Conservation (phyloP, 192 early-diverging fungal species). For the Umbelopsis vinacea region DNA sequence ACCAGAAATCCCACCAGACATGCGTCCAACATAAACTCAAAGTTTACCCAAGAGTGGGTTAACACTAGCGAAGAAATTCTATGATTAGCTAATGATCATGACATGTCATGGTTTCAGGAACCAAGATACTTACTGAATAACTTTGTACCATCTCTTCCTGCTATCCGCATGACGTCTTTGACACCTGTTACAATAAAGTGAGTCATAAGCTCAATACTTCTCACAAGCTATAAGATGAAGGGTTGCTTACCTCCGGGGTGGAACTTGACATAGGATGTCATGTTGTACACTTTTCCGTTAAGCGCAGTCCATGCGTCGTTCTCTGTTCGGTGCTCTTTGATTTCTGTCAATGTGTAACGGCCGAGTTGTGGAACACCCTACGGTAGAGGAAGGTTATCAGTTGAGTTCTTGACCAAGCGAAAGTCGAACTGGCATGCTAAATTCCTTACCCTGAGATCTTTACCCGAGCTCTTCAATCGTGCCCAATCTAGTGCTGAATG, state of each 20-base stretch:
- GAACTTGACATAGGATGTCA: slow-evolving; percentile 87
- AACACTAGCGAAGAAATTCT: slow-evolving; percentile 39
- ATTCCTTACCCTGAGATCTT: slow-evolving; percentile 62
- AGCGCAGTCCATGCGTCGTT: slow-evolving; percentile 92
- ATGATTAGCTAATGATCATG: neutral
- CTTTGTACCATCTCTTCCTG: slow-evolving; percentile 91
- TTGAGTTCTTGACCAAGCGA: neutral
- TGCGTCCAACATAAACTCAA: slow-evolving; percentile 83
- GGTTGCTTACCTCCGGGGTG: slow-evolving; percentile 80
- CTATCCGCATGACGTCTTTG: slow-evolving; percentile 76
- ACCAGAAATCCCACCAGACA: slow-evolving; percentile 74
- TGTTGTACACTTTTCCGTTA: slow-evolving; percentile 90
- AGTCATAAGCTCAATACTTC: neutral
- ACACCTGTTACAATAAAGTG: slow-evolving; percentile 34
- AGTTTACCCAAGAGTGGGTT: slow-evolving; percentile 96
- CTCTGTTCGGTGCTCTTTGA: slow-evolving; percentile 74
- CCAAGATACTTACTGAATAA: slow-evolving; percentile 71
- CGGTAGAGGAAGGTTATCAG: neutral
- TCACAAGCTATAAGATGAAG: neutral
- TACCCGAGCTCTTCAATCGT: slow-evolving; percentile 74
- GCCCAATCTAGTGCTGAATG: slow-evolving; percentile 95
- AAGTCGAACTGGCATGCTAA: neutral
- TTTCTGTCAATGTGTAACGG: slow-evolving; percentile 72
- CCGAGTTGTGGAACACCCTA: slow-evolving; percentile 60
- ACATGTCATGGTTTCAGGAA: neutral